Evolutionary conservation across 768 basidiomycete species (phyloP), one percentile per base, ranked within the genome.

Genomic region (Naganishia antarctica): DNA sequence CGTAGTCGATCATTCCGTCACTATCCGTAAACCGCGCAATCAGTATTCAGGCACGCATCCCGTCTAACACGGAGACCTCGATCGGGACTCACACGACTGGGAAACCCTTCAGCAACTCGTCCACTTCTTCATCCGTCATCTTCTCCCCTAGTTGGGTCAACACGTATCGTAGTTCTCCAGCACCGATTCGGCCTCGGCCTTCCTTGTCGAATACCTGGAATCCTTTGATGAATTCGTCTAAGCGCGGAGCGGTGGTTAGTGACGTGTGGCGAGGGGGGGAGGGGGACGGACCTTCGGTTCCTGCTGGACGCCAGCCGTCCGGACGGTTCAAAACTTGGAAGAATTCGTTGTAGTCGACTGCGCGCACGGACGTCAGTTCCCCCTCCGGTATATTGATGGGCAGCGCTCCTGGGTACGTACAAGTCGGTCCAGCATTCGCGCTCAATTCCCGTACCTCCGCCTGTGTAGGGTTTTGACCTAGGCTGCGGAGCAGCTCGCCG

Each of bases 201-300:
- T 91, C 90, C 80, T 92, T 93, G 80, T 98, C 94, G 70, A 99
- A 98, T 12, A 98, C 94, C 72, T 97, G 93, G 84, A 99, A 99
- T 9, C 93, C 96, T 51, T 96, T 91, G 73, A 97, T 91, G 81
- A 99, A 99, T 75, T 99, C 96, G 83, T 97, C 94, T 94, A 15
- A 15, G 34, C 34, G 34, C 7, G 32, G 45, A 32, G 40, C 46
- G 41, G 61, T 43, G 59, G 58, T 45, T 44, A 13, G 13, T 15
- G 18, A 37, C 5, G 31, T 25, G 31, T 21, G n/a, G 43, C 29
- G 43, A 16, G 57, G 28, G n/a, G 29, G 62, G 23, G 21, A 26
- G 58, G 58, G 7, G 6, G 51, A 76, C 84, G 70, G 62, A 91
- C 92, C 91, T 65, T 91, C 89, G 46, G 92, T 94, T 3, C 93